Evolutionary conservation across 108 stramenopile genomes (phyloP), one percentile per base, ranked within the genome.

Genomic region (Discostella stelligeroides): DNA sequence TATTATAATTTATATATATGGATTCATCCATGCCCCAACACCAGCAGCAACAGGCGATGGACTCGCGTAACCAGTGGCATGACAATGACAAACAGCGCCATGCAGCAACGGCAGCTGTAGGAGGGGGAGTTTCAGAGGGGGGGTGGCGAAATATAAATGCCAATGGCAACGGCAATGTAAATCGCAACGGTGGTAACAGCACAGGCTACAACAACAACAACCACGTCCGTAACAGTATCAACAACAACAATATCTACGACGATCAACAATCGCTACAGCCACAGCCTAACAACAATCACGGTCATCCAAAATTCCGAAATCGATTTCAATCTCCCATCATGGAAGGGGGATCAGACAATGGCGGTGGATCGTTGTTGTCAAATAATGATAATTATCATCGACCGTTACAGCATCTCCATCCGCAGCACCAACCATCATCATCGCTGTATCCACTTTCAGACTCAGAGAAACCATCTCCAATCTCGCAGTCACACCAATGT

Each of bases 31-130:
- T 45, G 43, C 43, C 43, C 34, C 53, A 54, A 3, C 53, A 29
- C 14, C 60, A 46, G 23, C 60, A 46, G 7, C 60, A 63, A 29
- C 46, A 15, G 1, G 55, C 55, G 4, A 56, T 56, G 55, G 55
- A 56, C 28, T 30, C 48, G 48, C 48, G 37, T 23, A 18, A 12
- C 25, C 20, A 27, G 46, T 45, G 51, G 55, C 1, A n/a, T 14
- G n/a, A n/a, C n/a, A n/a, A n/a, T n/a, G n/a, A n/a, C n/a, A n/a
- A n/a, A n/a, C n/a, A n/a, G 6, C 34, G 34, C 3, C 34, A 34
- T 5, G 34, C 63, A 49, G 24, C 46, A 48, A 53, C 13, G 11
- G 24, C 51, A 53, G 24, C 51, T 2, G 48, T 0, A 7, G 7
- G 48, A 7, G 23, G 23, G 14, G 23, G 18, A 49, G 17, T 23